A percentile compares a stretch with the other conserved stretches of the same genome.
These are phyloP conservation scores for Hyphopichia pseudoburtonii DNA, from an alignment of 1,139 yeast genomes.

Conservation along the genomic window DNA sequence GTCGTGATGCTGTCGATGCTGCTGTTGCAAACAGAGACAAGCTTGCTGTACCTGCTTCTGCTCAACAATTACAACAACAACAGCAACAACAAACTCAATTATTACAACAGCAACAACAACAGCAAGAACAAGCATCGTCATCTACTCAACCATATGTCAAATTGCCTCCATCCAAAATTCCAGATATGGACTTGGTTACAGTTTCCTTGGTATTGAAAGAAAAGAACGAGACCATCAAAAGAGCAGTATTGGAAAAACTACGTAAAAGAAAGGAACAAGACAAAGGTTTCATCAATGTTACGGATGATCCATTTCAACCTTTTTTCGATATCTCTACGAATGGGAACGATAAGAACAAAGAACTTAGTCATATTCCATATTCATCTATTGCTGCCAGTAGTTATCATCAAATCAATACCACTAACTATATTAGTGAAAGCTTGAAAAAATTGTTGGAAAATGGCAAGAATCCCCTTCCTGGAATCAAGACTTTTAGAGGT, in stretches of 20 bases:
- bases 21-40: conserved; percentile 1
- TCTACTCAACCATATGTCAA: conserved; percentile 79
- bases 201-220: conserved; percentile 74
- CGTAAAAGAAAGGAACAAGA: conserved; percentile 73
- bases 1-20: conserved; percentile 1
- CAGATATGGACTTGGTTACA: conserved; percentile 86
- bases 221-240: conserved; percentile 74
- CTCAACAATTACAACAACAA: conserved; percentile 16
- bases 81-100: conserved; percentile 16
- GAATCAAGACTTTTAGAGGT: conserved; percentile 46
- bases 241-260: conserved; percentile 81
- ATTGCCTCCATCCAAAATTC: conserved; percentile 85
- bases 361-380: conserved; percentile 69
- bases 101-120: conserved; percentile 19
- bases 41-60: conserved; percentile 11
- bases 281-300: conserved; percentile 72
- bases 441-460: conserved; percentile 43
- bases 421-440: conserved; percentile 49
- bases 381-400: conserved; percentile 76
- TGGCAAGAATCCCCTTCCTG: conserved; percentile 43
- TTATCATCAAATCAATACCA: conserved; percentile 66
- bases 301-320: conserved; percentile 93
- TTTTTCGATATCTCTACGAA: conserved; percentile 65
- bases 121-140: conserved; percentile 26
- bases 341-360: conserved; percentile 48